Base-by-base conservation (phyloP, 1,284 basidiomycete genomes). In the Ustilago vetiveriae region DNA sequence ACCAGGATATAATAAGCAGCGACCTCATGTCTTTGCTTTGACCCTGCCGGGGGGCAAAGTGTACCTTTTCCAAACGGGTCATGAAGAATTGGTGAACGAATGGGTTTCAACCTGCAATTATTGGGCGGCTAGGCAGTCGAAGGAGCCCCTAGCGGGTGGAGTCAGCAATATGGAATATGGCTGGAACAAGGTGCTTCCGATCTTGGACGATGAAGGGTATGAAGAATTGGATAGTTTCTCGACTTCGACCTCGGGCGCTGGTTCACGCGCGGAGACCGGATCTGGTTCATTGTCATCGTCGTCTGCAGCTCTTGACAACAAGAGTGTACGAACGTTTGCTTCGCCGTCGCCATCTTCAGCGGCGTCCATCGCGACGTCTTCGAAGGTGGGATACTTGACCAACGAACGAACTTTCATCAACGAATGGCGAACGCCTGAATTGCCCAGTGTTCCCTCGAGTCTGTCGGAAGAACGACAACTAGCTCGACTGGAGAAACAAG, bases 81-180 rank as follows among this genome's bases (percentile, higher is more conserved):
- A 95, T 2, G 94, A 96, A 77, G 94, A 97, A 74, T 87, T 98
- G 17, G 93, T 97, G 33, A 91, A 92, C 77, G 95, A 98, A 82
- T 98, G 95, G 95, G 94, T 97, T 8, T 90, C 90, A 29, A 96
- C 95, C 0, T 98, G 94, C 87, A 98, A 98, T 84, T 98, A 98
- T 82, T 98, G 94, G 94, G 92, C 95, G 0, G 95, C 95, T 0
- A 86, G 94, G 29, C 89, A 88, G 67, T 93, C 91, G 82, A 93
- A 94, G 74, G 93, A 96, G 78, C 95, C 95, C 0, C 86, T 98
- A 3, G 87, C 90, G 3, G 95, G 94, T 3, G 95, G 94, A 26
- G 93, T 98, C 2, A 94, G 92, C 42, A 98, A 98, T 83, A 95
- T 98, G 90, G 96, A 98, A 82, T 98, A 98, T 78, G 95, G 95